phyloP scores from a whole-genome alignment of 1,284 basidiomycete species.

The Tilletia indica region DNA sequence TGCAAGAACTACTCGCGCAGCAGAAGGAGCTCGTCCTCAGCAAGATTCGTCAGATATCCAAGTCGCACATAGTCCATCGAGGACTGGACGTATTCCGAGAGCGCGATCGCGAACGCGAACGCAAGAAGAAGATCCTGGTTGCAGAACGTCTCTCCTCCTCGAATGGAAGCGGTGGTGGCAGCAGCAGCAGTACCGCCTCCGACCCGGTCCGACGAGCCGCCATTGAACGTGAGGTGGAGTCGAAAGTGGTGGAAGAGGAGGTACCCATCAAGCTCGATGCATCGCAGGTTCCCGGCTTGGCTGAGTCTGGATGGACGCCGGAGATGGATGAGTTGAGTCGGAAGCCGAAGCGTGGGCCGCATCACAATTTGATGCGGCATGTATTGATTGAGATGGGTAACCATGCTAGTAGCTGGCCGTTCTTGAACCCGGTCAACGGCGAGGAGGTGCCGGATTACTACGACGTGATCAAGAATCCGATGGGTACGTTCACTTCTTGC shows the following conservation, averaged over 20 bases:
- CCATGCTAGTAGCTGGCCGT: conserved; percentile 84
- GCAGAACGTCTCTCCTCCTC: background rate
- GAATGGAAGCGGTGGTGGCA: background rate
- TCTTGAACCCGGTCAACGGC: conserved; percentile 74
- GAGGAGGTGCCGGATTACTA: conserved; percentile 89
- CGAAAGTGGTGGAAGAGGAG: conserved; percentile 29
- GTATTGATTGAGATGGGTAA: conserved; percentile 78
- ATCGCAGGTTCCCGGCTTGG: conserved; percentile 44
- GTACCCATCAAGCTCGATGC: conserved; percentile 44
- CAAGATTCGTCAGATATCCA: conserved; percentile 85
- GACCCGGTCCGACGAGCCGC: background rate
- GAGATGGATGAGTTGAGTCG: conserved; percentile 74
- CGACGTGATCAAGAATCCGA: conserved; percentile 82
- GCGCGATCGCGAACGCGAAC: conserved; percentile 50
- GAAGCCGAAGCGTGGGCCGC: conserved; percentile 63
- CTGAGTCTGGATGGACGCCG: conserved; percentile 88
- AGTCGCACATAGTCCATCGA: conserved; percentile 79
- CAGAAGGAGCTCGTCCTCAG: conserved; percentile 74
- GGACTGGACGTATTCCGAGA: conserved; percentile 78
- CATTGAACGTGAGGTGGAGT: conserved; percentile 20
- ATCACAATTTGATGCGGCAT: conserved; percentile 72
- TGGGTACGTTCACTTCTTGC: conserved; percentile 67
- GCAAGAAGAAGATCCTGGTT: background rate
- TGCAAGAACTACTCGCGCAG: conserved; percentile 71
- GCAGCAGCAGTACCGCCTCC: background rate